A percentile compares a stretch with the other conserved stretches of the same genome.
phyloP scores from a whole-genome alignment of 768 basidiomycete genomes.

The Phallus indusiatus region DNA sequence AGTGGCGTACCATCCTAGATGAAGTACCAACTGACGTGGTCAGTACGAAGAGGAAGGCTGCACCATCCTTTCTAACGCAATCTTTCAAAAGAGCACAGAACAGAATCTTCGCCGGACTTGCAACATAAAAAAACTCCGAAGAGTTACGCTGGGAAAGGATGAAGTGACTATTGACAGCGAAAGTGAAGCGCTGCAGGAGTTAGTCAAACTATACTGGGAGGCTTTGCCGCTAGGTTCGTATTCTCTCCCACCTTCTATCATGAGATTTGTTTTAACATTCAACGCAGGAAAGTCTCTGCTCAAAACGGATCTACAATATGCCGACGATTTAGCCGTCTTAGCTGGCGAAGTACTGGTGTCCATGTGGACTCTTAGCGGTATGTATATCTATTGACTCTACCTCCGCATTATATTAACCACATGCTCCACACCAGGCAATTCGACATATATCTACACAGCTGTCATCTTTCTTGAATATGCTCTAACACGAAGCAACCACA shows the following conservation, averaged over 20 bases:
- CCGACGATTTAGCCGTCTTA: constrained; percentile 75
- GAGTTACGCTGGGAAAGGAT: constrained; percentile 41
- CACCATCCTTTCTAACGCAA: not conserved
- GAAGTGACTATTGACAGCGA: constrained; percentile 53
- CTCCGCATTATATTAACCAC: not conserved
- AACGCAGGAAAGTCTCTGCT: constrained; percentile 43
- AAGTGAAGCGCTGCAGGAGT: constrained; percentile 37
- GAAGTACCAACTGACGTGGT: constrained; percentile 37
- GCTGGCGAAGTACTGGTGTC: constrained; percentile 59
- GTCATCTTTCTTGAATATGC: constrained; percentile 63
- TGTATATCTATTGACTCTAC: not conserved
- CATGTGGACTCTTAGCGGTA: constrained; percentile 39
- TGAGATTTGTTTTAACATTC: not conserved
- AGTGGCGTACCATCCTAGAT: constrained; percentile 42
- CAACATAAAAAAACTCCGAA: constrained; percentile 67
- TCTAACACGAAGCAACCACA: constrained; percentile 60
- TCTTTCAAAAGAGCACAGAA: constrained; percentile 31
- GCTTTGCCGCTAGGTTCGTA: constrained; percentile 47
- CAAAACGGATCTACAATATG: constrained; percentile 74
- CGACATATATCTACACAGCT: constrained; percentile 55
- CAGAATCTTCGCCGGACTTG: constrained; percentile 57
- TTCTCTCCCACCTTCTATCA: not conserved
- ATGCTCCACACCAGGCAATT: constrained; percentile 29
- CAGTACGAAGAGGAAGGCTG: not conserved
- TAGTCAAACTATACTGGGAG: constrained; percentile 52